Evolutionary conservation across 306 rosid species (phyloP), one percentile per base, ranked within the genome.

Genomic region (Citrullus amarus): DNA sequence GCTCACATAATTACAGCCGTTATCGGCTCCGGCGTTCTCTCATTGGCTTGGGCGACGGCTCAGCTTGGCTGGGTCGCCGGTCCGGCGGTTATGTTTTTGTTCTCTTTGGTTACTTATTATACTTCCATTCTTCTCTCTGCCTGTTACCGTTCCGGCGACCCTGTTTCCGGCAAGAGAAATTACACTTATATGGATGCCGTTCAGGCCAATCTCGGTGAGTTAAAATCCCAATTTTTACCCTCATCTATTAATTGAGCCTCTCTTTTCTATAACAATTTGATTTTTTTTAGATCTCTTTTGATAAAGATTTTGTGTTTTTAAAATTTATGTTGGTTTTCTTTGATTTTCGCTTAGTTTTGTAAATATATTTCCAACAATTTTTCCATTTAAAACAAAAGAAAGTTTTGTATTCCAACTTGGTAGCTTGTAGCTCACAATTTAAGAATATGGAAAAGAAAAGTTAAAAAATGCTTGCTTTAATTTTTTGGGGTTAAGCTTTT

Each of bases 21-120:
- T 60, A 90, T 93, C 25, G 98, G 98, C 0, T 90, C 98, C 6
- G 98, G 98, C 5, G 98, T 93, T 67, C 56, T 91, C 22, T 81
- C 98, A 3, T 75, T 93, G 84, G 97, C 97, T 57, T 93, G 92
- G 92, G 97, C 98, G 9, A 82, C 79, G 9, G 98, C 98, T 38
- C 98, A 93, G 79, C 96, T 93, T 38, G 98, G 98, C 70, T 93
- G 98, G 98, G 39, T 91, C 61, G 96, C 91, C 78, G 98, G 98
- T 67, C 98, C 98, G 13, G 50, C 80, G 48, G 88, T 83, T 6
- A 88, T 93, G 98, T 30, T 90, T 30, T 62, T 93, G 82, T 93
- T 93, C 86, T 80, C 97, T 32, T n/a, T 81, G 57, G 92, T 93
- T 39, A 93, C 98, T 79, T 91, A 85, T 83, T 93, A 89, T 84